Conservation (phyloP, 2,329 filamentous ascomycete genomes). For the Cytospora piceae region DNA sequence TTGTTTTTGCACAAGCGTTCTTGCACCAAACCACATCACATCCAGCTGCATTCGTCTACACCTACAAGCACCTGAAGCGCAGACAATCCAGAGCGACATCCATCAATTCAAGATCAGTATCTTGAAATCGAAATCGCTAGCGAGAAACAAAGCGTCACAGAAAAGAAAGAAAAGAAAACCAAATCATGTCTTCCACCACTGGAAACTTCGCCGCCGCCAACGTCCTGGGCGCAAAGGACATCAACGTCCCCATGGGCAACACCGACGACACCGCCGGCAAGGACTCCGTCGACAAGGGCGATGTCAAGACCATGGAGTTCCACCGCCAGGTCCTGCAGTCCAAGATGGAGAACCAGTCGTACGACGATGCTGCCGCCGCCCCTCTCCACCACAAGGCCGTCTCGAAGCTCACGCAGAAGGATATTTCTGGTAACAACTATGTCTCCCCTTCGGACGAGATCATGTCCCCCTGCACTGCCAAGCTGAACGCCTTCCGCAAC, state of each 20-base stretch:
- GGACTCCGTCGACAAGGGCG: conserved; percentile 46
- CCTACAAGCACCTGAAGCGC: conserved; percentile 3
- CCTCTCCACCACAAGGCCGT: neutral
- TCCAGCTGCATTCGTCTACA: neutral
- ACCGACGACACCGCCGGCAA: conserved; percentile 41
- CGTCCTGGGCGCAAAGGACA: conserved; percentile 68
- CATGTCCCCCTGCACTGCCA: conserved; percentile 84
- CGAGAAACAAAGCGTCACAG: neutral
- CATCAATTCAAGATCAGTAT: neutral
- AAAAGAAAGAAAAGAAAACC: too few relatives aligned
- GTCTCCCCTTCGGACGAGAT: conserved; percentile 87
- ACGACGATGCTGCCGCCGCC: neutral
- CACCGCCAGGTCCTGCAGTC: conserved; percentile 75
- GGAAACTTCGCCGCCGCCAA: conserved; percentile 41
- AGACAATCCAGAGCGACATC: conserved; percentile 11
- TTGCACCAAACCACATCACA: neutral
- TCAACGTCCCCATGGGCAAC: conserved; percentile 59
- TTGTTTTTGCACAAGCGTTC: neutral
- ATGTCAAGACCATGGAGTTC: conserved; percentile 70
- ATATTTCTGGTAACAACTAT: conserved; percentile 48
- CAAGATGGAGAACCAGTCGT: conserved; percentile 64
- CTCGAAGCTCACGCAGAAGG: conserved; percentile 10
- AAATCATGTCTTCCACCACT: conserved; percentile 50
- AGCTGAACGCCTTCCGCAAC: conserved; percentile 78
- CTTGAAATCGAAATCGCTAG: conserved; percentile 5